Conservation (phyloP, 2,329 filamentous ascomycete genomes). For the Arthrobotrys megalospora region DNA sequence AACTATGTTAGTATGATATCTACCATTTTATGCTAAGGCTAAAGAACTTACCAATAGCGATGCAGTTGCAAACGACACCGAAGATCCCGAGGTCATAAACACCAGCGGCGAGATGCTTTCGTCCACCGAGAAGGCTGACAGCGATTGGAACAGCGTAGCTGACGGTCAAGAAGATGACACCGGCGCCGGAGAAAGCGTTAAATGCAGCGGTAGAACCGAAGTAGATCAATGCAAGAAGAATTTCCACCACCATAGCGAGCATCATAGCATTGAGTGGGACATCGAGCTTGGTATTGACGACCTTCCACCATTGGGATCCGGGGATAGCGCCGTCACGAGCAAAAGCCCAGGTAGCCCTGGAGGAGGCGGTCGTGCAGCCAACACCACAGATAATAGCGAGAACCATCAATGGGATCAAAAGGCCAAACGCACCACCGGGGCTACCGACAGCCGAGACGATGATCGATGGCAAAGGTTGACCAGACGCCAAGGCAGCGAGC, state of each 20-base stretch:
- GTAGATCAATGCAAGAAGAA: slow-evolving; percentile 77
- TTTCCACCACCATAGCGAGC: slow-evolving; percentile 77
- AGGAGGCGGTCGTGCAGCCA: slow-evolving; percentile 78
- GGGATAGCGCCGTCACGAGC: slow-evolving; percentile 80
- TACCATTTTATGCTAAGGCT: slow-evolving; percentile 34
- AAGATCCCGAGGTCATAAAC: slow-evolving; percentile 76
- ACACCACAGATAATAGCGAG: slow-evolving; percentile 78
- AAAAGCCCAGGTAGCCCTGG: slow-evolving; percentile 79
- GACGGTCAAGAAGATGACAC: slow-evolving; percentile 78
- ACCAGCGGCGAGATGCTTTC: slow-evolving; percentile 73
- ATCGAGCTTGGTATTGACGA: slow-evolving; percentile 75
- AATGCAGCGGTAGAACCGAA: slow-evolving; percentile 80
- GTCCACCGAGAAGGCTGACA: slow-evolving; percentile 75
- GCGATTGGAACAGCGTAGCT: slow-evolving; percentile 79
- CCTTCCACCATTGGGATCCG: slow-evolving; percentile 74
- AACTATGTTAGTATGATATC: slow-evolving; percentile 29
- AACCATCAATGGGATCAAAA: slow-evolving; percentile 77
- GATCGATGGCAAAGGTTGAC: slow-evolving; percentile 77
- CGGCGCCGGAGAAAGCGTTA: slow-evolving; percentile 79
- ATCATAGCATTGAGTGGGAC: slow-evolving; percentile 81
- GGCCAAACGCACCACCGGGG: slow-evolving; percentile 74
- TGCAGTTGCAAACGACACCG: slow-evolving; percentile 75
- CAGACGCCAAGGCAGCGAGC: slow-evolving; percentile 72
- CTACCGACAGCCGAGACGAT: slow-evolving; percentile 76
- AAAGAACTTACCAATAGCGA: slow-evolving; percentile 75